Evolutionary conservation across 805 yeast species (phyloP).

Genomic region (Candida ascalaphidarum): DNA sequence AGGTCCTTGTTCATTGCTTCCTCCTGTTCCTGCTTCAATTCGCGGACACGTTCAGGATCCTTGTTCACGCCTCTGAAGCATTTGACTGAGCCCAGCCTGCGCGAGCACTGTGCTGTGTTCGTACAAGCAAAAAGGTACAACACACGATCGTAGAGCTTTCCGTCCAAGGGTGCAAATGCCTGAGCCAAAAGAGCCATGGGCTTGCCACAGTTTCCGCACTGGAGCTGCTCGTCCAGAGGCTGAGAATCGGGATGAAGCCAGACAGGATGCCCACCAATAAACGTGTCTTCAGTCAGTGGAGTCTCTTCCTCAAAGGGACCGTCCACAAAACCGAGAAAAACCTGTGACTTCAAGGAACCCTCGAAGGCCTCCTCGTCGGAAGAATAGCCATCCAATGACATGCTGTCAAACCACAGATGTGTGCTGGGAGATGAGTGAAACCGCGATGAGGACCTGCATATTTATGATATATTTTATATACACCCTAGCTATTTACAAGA

Average conservation of each 20-base stretch:
- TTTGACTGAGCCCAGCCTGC: conserved; percentile 61
- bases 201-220: conserved; percentile 59
- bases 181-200: conserved; percentile 66
- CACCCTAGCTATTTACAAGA: conserved; percentile 12
- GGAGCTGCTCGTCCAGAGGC: conserved; percentile 39
- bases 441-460: too few relatives aligned
- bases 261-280: conserved; percentile 65
- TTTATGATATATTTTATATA: neutral
- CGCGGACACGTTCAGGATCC: conserved; percentile 41
- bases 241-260: conserved; percentile 59
- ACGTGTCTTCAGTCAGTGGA: conserved; percentile 53
- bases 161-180: conserved; percentile 71
- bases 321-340: conserved; percentile 59
- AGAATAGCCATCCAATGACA: conserved; percentile 41
- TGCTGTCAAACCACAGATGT: too few relatives aligned
- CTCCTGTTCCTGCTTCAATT: conserved; percentile 27
- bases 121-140: conserved; percentile 77
- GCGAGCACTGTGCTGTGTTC: conserved; percentile 44
- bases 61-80: conserved; percentile 70
- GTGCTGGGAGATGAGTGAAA: too few relatives aligned
- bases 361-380: conserved; percentile 41
- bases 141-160: conserved; percentile 67
- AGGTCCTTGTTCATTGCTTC: conserved; percentile 20
- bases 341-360: conserved; percentile 24
- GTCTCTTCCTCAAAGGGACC: conserved; percentile 36